Percentiles rank a stretch among this genome's conserved stretches.
Conservation (phyloP, 192 early-diverging fungal genomes). For the Coemansia sp. region DNA sequence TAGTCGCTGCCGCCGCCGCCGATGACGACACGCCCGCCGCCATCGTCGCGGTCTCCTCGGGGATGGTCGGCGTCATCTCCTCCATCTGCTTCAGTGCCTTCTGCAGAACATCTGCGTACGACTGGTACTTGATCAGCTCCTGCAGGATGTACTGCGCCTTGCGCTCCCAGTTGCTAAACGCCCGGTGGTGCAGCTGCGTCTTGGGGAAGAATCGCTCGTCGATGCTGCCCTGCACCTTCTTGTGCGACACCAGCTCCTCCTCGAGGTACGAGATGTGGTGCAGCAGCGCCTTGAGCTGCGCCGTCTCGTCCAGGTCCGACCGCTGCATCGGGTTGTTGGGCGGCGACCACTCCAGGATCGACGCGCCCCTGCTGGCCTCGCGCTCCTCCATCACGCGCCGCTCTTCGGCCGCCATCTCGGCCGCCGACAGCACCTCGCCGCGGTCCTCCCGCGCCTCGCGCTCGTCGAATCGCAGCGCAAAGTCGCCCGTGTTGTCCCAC, state of each 20-base stretch:
- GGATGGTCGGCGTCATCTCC: conserved; percentile 34
- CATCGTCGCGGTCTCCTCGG: conserved; percentile 21
- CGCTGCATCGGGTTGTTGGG: conserved; percentile 52
- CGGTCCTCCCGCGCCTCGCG: conserved; percentile 41
- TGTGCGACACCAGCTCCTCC: conserved; percentile 65
- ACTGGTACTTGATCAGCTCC: conserved; percentile 82
- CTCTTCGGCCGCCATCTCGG: conserved; percentile 38
- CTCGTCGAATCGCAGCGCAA: conserved; percentile 42
- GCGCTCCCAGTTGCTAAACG: conserved; percentile 75
- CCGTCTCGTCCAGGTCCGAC: conserved; percentile 49
- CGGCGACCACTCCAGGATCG: conserved; percentile 51
- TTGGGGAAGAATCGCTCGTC: conserved; percentile 57
- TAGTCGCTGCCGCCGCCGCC: conserved; percentile 17
- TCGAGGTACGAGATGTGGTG: conserved; percentile 62
- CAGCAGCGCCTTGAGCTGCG: conserved; percentile 62
- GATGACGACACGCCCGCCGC: too few species aligned
- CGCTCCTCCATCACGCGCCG: conserved; percentile 36
- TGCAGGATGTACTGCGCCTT: conserved; percentile 72
- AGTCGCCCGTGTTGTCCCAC: conserved; percentile 68
- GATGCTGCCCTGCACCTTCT: conserved; percentile 55
- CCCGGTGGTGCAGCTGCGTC: conserved; percentile 59
- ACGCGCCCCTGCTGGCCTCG: conserved; percentile 31
- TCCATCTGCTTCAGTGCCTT: conserved; percentile 56
- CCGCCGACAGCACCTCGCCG: conserved; percentile 21
- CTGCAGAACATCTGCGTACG: conserved; percentile 71